Evolutionary conservation across 164 flowering plant species (phyloP).

Genomic region (Annona squamosa): DNA sequence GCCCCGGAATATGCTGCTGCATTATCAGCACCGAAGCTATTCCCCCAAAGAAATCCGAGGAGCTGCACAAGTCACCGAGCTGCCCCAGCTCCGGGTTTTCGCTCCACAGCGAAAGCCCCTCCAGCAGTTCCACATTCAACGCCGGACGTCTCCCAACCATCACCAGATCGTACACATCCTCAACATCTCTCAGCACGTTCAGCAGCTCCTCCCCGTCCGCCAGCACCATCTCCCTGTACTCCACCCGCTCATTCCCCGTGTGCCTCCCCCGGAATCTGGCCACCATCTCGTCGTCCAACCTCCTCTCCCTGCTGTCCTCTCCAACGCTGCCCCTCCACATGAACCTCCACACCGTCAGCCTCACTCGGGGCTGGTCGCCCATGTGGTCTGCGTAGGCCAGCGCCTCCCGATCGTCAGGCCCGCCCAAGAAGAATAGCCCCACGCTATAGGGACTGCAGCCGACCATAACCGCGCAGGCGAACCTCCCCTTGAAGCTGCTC

Average conservation of each 20-base stretch:
- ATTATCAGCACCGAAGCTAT: constrained; percentile 33
- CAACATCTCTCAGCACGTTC: constrained; percentile 15
- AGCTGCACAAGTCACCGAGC: constrained; percentile 29
- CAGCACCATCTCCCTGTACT: constrained; percentile 25
- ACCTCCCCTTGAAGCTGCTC: neutral
- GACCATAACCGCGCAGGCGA: neutral
- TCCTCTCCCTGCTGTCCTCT: neutral
- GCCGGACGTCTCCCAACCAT: constrained; percentile 29
- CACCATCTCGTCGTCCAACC: constrained; percentile 21
- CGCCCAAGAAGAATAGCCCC: constrained; percentile 36
- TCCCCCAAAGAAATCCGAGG: constrained; percentile 16
- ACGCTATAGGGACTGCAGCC: constrained; percentile 23
- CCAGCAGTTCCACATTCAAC: neutral
- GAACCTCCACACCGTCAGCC: constrained; percentile 5
- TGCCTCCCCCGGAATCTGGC: constrained; percentile 10
- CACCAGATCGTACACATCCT: constrained; percentile 20
- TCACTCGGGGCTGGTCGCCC: constrained; percentile 10
- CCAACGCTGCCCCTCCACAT: neutral
- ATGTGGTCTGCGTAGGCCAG: constrained; percentile 28
- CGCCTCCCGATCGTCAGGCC: constrained; percentile 54
- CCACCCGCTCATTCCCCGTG: constrained; percentile 3
- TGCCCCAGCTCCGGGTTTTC: constrained; percentile 26
- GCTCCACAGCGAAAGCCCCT: constrained; percentile 23
- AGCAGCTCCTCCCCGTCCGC: constrained; percentile 19
- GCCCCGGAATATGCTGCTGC: constrained; percentile 10